Evolutionary conservation across 2,329 filamentous ascomycete species (phyloP).

Genomic region (Colletotrichum phormii): DNA sequence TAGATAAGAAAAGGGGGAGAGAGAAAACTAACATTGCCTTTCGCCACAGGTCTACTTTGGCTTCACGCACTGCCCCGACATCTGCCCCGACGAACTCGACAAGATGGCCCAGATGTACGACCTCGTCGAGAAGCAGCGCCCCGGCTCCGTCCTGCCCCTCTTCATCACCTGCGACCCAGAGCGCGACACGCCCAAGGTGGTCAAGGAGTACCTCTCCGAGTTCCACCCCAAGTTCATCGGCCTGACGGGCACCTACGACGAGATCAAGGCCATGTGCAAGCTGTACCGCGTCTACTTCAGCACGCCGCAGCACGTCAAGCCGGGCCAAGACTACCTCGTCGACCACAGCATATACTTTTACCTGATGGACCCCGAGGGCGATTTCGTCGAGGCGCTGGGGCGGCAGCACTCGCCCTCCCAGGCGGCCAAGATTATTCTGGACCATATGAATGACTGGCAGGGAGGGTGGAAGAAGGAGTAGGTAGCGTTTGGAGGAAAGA

Average conservation of each 20-base stretch:
- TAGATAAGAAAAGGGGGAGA: not conserved
- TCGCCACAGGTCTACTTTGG: constrained; percentile 87
- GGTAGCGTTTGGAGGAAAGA: not conserved
- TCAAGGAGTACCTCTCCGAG: constrained; percentile 88
- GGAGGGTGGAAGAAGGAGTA: constrained; percentile 39
- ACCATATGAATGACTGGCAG: constrained; percentile 80
- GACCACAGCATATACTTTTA: constrained; percentile 99
- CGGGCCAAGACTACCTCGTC: constrained; percentile 95
- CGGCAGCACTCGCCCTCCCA: constrained; percentile 92
- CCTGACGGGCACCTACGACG: constrained; percentile 91
- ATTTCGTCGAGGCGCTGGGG: constrained; percentile 97
- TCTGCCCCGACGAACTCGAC: constrained; percentile 98
- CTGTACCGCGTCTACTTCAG: constrained; percentile 97
- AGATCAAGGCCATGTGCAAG: constrained; percentile 95
- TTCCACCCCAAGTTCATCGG: constrained; percentile 91
- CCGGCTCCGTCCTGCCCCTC: constrained; percentile 75
- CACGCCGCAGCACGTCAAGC: constrained; percentile 87
- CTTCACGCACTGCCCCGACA: constrained; percentile 98
- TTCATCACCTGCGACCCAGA: constrained; percentile 97
- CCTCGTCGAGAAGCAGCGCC: constrained; percentile 65
- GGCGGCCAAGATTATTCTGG: constrained; percentile 84
- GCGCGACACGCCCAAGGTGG: constrained; percentile 85
- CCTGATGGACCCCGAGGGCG: constrained; percentile 97
- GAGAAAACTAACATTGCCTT: not conserved
- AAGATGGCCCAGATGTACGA: constrained; percentile 99